A percentile compares a stretch with the other conserved stretches of the same genome.
These are phyloP conservation scores for Phytopythium delawarense DNA, from an alignment of 352 stramenopile genomes.

Conservation along the genomic window DNA sequence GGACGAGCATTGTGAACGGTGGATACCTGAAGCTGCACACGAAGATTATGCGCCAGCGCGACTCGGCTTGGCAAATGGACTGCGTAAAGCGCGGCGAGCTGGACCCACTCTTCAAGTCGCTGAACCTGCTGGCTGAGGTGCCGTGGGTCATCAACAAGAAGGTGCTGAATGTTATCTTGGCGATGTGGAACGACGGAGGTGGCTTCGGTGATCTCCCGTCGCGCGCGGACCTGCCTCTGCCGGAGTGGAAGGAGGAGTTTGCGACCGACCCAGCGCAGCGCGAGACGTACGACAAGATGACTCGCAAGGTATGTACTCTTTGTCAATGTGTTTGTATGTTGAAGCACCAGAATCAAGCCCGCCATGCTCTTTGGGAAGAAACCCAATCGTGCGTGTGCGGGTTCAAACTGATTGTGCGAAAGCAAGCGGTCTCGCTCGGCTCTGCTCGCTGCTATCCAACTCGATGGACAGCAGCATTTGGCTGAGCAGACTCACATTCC, in stretches of 20 bases:
- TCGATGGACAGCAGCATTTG: neutral
- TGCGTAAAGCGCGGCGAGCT: slow-evolving; percentile 88
- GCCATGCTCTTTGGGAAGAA: slow-evolving; percentile 24
- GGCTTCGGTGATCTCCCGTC: slow-evolving; percentile 93
- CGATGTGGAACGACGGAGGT: slow-evolving; percentile 90
- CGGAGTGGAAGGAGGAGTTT: slow-evolving; percentile 61
- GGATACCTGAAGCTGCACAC: slow-evolving; percentile 92
- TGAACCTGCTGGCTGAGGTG: slow-evolving; percentile 92
- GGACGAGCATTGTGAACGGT: slow-evolving; percentile 86
- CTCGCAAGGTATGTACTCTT: slow-evolving; percentile 58
- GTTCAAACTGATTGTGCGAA: slow-evolving; percentile 84
- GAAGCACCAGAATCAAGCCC: slow-evolving; percentile 83
- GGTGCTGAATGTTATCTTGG: slow-evolving; percentile 89
- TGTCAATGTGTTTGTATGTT: slow-evolving; percentile 4
- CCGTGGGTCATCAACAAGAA: slow-evolving; percentile 95
- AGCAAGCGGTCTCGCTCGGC: slow-evolving; percentile 41
- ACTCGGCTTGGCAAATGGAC: slow-evolving; percentile 84
- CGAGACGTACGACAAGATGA: slow-evolving; percentile 58
- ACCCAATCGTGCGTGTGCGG: slow-evolving; percentile 28
- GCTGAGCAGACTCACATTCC: slow-evolving; percentile 3
- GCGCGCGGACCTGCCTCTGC: slow-evolving; percentile 52
- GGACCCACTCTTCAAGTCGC: slow-evolving; percentile 76
- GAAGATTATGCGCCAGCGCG: slow-evolving; percentile 91
- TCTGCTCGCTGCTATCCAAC: neutral
- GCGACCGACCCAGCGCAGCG: slow-evolving; percentile 57